These are phyloP conservation scores for Leccinum broughii DNA, from an alignment of 768 basidiomycete species.

Conservation along the genomic window DNA sequence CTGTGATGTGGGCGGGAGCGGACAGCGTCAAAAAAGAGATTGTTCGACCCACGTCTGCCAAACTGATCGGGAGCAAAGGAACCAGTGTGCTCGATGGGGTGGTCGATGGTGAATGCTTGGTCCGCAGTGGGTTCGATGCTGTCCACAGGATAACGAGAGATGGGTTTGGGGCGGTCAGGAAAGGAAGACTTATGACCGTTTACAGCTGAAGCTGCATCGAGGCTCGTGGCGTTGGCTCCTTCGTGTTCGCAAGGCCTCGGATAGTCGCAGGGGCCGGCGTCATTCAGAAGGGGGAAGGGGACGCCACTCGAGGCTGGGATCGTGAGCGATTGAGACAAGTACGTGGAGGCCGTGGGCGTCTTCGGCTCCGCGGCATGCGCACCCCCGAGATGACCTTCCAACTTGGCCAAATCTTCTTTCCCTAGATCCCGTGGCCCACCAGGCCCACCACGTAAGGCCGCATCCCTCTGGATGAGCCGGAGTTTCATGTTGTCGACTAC, in stretches of 20 bases:
- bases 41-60: slow-evolving; percentile 38
- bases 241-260: slow-evolving; percentile 25
- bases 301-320: slow-evolving; percentile 23
- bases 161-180: slow-evolving; percentile 21
- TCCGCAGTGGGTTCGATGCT: slow-evolving; percentile 15
- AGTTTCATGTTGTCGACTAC: slow-evolving; percentile 55
- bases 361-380: slow-evolving; percentile 39
- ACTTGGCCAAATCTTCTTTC: slow-evolving; percentile 28
- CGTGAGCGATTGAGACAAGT: slow-evolving; percentile 35
- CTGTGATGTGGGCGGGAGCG: slow-evolving; percentile 28
- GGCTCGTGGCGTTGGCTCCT: slow-evolving; percentile 12
- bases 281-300: slow-evolving; percentile 28
- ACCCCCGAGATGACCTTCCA: slow-evolving; percentile 34
- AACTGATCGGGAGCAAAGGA: slow-evolving; percentile 22
- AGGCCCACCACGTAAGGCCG: slow-evolving; percentile 19
- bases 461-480: slow-evolving; percentile 40
- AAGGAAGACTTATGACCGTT: slow-evolving; percentile 12
- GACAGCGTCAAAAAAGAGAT: slow-evolving; percentile 41
- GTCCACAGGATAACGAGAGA: slow-evolving; percentile 20
- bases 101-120: slow-evolving; percentile 16
- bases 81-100: slow-evolving; percentile 14
- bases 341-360: slow-evolving; percentile 36
- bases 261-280: slow-evolving; percentile 20
- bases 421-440: slow-evolving; percentile 25
- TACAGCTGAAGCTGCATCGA: slow-evolving; percentile 12